Evolutionary conservation across 1,284 basidiomycete genomes (phyloP).

Genomic region (Trichosporon asahii): DNA sequence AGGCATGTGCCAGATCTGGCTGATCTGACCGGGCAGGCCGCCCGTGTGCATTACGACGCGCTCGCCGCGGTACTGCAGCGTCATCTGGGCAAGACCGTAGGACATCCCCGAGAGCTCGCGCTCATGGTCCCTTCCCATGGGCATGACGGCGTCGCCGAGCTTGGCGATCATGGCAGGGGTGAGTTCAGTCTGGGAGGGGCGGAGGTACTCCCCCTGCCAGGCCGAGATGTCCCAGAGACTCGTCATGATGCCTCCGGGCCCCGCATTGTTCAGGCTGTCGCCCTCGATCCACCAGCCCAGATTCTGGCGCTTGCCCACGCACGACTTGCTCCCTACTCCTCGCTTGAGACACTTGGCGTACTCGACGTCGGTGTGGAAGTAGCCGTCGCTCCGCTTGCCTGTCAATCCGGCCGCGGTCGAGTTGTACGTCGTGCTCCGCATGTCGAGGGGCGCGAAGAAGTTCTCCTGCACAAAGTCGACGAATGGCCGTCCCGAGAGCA

Average conservation of each 20-base stretch:
- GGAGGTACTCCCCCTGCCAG: background rate
- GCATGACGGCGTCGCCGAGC: background rate
- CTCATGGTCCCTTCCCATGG: background rate
- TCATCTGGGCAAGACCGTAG: slow-evolving; percentile 27
- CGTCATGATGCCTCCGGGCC: slow-evolving; percentile 34
- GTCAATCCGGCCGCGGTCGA: background rate
- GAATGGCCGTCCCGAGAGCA: slow-evolving; percentile 29
- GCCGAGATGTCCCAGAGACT: slow-evolving; percentile 27
- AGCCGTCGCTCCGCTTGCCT: slow-evolving; percentile 24
- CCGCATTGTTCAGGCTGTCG: slow-evolving; percentile 26
- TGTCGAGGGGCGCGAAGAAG: slow-evolving; percentile 38
- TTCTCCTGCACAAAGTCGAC: slow-evolving; percentile 29
- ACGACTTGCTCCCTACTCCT: slow-evolving; percentile 6
- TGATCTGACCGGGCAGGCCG: slow-evolving; percentile 23
- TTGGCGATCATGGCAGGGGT: slow-evolving; percentile 16
- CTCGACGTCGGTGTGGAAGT: slow-evolving; percentile 18
- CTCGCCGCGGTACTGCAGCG: slow-evolving; percentile 20
- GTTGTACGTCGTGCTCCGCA: slow-evolving; percentile 36
- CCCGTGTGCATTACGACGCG: slow-evolving; percentile 26
- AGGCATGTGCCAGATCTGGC: slow-evolving; percentile 23
- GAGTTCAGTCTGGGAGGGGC: background rate
- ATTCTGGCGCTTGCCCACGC: slow-evolving; percentile 21
- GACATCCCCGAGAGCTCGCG: background rate
- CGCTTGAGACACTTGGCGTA: slow-evolving; percentile 17
- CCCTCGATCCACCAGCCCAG: slow-evolving; percentile 29